Conservation (phyloP, 192 early-diverging fungal species). For the Helicostylum pulchrum region DNA sequence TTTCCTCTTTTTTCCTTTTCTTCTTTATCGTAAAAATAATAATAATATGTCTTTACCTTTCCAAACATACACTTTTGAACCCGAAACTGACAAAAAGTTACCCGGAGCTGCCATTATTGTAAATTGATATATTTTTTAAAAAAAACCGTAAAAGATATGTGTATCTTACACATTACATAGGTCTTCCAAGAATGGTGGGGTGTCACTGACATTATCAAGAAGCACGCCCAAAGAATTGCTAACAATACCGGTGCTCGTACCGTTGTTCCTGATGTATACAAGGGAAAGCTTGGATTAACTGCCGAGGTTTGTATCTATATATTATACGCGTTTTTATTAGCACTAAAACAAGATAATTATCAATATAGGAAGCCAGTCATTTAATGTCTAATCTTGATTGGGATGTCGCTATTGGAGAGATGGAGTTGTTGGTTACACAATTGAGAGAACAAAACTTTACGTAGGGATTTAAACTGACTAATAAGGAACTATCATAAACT, state of each 20-base stretch:
- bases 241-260: conserved; percentile 40
- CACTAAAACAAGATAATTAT: not conserved
- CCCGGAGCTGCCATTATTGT: conserved; percentile 25
- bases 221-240: conserved; percentile 45
- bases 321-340: not conserved
- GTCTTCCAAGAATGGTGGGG: conserved; percentile 41
- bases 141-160: not conserved
- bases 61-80: conserved; percentile 16
- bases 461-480: conserved; percentile 9
- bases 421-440: conserved; percentile 11
- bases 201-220: conserved; percentile 40
- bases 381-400: conserved; percentile 51
- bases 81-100: conserved; percentile 12
- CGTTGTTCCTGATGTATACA: conserved; percentile 48
- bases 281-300: conserved; percentile 45
- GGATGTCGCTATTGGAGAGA: conserved; percentile 33
- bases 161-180: not conserved
- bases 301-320: conserved; percentile 22
- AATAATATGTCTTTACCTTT: conserved; percentile 24
- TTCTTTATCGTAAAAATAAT: not conserved
- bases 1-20: not conserved
- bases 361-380: conserved; percentile 42
- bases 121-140: not conserved
- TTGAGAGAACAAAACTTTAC: conserved; percentile 20
- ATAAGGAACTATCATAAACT: not conserved